Conservation (phyloP, 1,139 yeast genomes). For the Candida buenavistaensis region DNA sequence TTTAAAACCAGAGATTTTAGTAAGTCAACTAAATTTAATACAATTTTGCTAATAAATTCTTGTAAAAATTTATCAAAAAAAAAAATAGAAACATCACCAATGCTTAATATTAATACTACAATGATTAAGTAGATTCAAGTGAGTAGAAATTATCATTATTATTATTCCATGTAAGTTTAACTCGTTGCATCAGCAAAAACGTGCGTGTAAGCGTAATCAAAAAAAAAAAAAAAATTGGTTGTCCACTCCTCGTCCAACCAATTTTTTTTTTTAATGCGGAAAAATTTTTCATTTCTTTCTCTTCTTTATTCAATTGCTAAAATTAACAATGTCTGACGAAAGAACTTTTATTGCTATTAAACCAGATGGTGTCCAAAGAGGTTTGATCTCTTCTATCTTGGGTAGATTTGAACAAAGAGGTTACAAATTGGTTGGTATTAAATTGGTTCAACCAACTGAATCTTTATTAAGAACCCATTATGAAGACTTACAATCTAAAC, state of each 20-base stretch:
- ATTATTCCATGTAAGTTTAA: no score
- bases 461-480: constrained; percentile 89
- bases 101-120: no score
- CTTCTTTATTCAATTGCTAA: constrained; percentile 3
- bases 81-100: no score
- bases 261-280: not conserved
- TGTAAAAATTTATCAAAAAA: no score
- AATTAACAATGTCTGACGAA: constrained; percentile 58
- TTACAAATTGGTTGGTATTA: constrained; percentile 94
- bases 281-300: constrained; percentile 5
- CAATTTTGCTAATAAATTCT: no score
- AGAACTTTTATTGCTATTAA: constrained; percentile 99
- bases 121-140: no score
- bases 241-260: no score
- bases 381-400: constrained; percentile 85
- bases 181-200: no score
- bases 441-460: constrained; percentile 88
- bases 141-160: no score
- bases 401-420: constrained; percentile 97
- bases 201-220: no score
- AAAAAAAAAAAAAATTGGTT: not conserved
- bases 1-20: no score
- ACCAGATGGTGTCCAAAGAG: constrained; percentile 99
- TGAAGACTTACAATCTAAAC: constrained; percentile 91
- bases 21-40: no score